A percentile compares a stretch with the other conserved stretches of the same genome.
phyloP scores from a whole-genome alignment of 2,329 filamentous ascomycete genomes.

The Aspergillus sp. region DNA sequence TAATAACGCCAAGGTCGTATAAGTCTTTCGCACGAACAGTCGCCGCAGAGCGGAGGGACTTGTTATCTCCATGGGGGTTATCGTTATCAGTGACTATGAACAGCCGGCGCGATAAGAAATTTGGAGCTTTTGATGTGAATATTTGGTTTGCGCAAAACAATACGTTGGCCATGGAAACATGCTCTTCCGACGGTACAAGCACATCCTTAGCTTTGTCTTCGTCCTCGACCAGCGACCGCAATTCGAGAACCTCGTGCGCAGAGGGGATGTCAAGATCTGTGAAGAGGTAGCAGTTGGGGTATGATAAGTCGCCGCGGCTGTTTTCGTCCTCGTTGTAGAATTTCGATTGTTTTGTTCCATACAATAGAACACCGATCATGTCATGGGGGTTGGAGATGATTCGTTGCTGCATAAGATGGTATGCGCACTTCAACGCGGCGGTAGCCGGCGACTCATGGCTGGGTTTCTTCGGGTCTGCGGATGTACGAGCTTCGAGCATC shows the following conservation, averaged over 20 bases:
- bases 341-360: slow-evolving; percentile 82
- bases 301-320: slow-evolving; percentile 60
- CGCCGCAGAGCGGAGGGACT: slow-evolving; percentile 70
- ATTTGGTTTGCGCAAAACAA: slow-evolving; percentile 95
- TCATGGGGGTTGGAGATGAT: slow-evolving; percentile 96
- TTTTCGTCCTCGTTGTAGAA: slow-evolving; percentile 67
- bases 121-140: slow-evolving; percentile 90
- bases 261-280: slow-evolving; percentile 84
- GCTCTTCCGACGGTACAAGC: slow-evolving; percentile 67
- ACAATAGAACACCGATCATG: slow-evolving; percentile 94
- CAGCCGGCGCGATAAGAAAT: slow-evolving; percentile 87
- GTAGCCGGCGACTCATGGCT: slow-evolving; percentile 75
- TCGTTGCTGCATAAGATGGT: slow-evolving; percentile 93
- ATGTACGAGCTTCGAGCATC: slow-evolving; percentile 72
- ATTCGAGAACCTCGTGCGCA: slow-evolving; percentile 77
- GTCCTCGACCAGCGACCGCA: slow-evolving; percentile 75
- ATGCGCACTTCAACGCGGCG: slow-evolving; percentile 90
- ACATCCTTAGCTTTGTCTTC: slow-evolving; percentile 70
- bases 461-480: slow-evolving; percentile 69
- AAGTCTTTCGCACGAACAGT: slow-evolving; percentile 89
- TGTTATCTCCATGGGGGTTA: slow-evolving; percentile 73
- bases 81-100: slow-evolving; percentile 97
- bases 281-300: slow-evolving; percentile 90
- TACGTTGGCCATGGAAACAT: slow-evolving; percentile 80
- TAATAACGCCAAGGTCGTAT: slow-evolving; percentile 87